phyloP scores from a whole-genome alignment of 352 stramenopile genomes.

The Globisporangium sylvaticum region DNA sequence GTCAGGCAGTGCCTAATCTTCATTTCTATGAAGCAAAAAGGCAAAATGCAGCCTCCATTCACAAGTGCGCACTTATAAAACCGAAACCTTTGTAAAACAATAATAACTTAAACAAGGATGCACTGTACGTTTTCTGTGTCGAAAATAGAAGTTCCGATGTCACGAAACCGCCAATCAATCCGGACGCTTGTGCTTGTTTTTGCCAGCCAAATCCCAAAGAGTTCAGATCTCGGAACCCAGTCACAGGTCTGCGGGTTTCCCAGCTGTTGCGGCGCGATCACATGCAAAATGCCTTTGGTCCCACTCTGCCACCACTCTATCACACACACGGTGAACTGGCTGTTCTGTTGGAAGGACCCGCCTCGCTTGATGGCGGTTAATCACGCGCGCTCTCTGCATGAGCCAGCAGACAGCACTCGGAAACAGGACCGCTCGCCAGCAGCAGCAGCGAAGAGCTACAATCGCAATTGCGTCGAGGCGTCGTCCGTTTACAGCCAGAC shows the following conservation, averaged over 20 bases:
- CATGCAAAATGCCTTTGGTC: neutral
- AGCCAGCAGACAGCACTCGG: neutral
- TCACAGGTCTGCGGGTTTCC: neutral
- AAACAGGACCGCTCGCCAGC: neutral
- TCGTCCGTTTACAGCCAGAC: neutral
- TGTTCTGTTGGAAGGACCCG: neutral
- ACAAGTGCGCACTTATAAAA: neutral
- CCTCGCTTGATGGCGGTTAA: neutral
- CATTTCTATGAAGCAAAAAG: too few relatives aligned
- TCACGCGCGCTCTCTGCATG: neutral
- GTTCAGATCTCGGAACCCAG: neutral
- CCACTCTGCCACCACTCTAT: neutral
- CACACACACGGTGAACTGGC: slow-evolving; percentile 1
- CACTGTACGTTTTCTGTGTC: neutral
- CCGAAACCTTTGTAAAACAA: neutral
- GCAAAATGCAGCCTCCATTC: neutral
- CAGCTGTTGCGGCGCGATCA: neutral
- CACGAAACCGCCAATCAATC: neutral
- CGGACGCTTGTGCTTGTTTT: neutral
- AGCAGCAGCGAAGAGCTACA: neutral
- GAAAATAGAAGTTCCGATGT: neutral
- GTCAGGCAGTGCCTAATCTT: neutral
- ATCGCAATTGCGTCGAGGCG: neutral
- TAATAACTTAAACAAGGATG: neutral
- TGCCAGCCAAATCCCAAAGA: neutral